phyloP scores from a whole-genome alignment of 225 moss, liverwort and hornwort genomes.

The Physcomitrellopsis africana region DNA sequence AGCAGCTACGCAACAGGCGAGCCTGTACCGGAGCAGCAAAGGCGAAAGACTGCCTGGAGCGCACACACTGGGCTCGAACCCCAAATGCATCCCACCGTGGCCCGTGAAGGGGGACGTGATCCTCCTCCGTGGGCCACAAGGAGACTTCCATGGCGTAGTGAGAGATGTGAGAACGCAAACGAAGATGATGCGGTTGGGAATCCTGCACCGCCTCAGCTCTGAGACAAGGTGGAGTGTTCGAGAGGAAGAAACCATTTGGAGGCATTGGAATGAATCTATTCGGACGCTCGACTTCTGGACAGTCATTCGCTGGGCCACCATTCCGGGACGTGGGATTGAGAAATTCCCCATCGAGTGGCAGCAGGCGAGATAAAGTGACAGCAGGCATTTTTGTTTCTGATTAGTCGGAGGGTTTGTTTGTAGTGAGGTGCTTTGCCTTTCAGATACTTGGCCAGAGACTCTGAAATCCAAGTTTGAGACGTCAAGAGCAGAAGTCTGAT shows the following conservation, averaged over 20 bases:
- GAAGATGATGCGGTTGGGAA: conserved; percentile 12
- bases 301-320: background rate
- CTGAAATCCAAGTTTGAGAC: too few relatives aligned
- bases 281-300: conserved; percentile 17
- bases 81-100: conserved; percentile 16
- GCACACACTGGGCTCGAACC: background rate
- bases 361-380: background rate
- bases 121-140: background rate
- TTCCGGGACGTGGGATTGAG: conserved; percentile 19
- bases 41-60: conserved; percentile 6
- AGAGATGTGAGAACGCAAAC: conserved; percentile 17
- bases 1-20: background rate
- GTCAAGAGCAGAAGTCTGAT: too few relatives aligned
- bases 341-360: conserved; percentile 16
- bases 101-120: conserved; percentile 21
- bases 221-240: conserved; percentile 22
- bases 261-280: conserved; percentile 17
- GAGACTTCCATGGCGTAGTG: conserved; percentile 9
- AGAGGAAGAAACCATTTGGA: conserved; percentile 12
- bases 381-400: too few relatives aligned
- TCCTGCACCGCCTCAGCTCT: conserved; percentile 16
- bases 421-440: too few relatives aligned
- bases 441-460: too few relatives aligned
- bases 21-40: background rate
- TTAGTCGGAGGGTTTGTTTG: too few relatives aligned